Evolutionary conservation across 805 yeast species (phyloP).

Genomic region (Candida xiaguanensis): DNA sequence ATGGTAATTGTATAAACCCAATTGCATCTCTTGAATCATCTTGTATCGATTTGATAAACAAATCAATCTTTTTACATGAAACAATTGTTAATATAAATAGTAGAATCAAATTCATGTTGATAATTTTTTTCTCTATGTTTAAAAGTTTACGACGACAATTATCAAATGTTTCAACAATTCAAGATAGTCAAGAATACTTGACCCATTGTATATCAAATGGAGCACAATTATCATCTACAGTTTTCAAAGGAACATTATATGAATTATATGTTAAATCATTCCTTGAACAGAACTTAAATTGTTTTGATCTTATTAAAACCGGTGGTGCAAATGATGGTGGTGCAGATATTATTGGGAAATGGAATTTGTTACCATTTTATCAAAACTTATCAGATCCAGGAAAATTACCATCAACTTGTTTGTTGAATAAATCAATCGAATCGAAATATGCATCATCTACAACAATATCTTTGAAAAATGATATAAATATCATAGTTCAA

Average conservation of each 20-base stretch:
- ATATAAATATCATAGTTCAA: slow-evolving; percentile 47
- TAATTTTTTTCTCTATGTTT: slow-evolving; percentile 5
- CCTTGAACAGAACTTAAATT: slow-evolving; percentile 34
- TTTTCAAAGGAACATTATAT: slow-evolving; percentile 53
- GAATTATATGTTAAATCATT: slow-evolving; percentile 44
- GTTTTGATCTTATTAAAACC: slow-evolving; percentile 36
- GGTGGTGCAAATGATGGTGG: slow-evolving; percentile 62
- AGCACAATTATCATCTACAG: slow-evolving; percentile 32
- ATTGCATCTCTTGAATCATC: slow-evolving; percentile 6
- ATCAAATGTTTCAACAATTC: slow-evolving; percentile 10
- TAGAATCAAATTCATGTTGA: background rate
- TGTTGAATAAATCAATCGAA: slow-evolving; percentile 18
- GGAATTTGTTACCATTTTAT: slow-evolving; percentile 37
- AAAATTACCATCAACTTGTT: background rate
- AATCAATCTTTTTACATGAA: slow-evolving; percentile 3
- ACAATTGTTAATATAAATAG: slow-evolving; percentile 4
- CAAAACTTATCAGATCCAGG: slow-evolving; percentile 6
- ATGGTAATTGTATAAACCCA: slow-evolving; percentile 5
- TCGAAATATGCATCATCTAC: slow-evolving; percentile 5
- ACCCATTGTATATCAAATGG: slow-evolving; percentile 22
- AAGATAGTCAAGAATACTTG: slow-evolving; percentile 27
- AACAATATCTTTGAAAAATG: slow-evolving; percentile 18
- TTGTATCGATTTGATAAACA: slow-evolving; percentile 7
- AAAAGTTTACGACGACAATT: slow-evolving; percentile 3
- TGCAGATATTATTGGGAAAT: slow-evolving; percentile 50